Base-by-base conservation (phyloP, 805 yeast genomes). In the Yarrowia hollandica region DNA sequence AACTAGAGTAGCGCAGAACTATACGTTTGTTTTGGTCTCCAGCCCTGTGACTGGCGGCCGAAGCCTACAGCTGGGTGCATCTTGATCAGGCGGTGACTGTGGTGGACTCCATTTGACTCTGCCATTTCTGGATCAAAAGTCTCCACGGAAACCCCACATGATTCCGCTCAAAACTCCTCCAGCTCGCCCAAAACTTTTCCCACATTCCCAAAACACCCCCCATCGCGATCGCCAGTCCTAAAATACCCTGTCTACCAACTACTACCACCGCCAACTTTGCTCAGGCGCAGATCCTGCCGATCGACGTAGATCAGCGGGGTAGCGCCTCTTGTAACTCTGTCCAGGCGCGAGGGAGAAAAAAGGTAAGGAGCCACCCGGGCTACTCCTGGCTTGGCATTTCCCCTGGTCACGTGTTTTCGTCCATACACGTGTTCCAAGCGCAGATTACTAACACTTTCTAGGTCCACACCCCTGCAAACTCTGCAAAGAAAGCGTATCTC, bases 1-100 rank as follows among this genome's bases (percentile, higher is more conserved):
- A n/a, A n/a, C n/a, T 41, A 26, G 48, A 41, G 48, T 41, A 25
- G 48, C 18, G 48, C 48, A 41, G 33, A 26, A 41, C 48, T 41
- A 18, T 41, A 41, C 33, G 15, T 9, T 41, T 25, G 48, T 26
- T 23, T 9, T 2, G n/a, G 11, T 22, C 16, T 41, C 44, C 44
- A 39, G 30, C 44, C 44, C 28, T 23, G 30, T 6, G 9, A 9
- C 19, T 3, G 1, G n/a, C 33, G 1, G 3, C 2, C 2, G 25
- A 12, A 11, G 15, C 8, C 46, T 11, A 15, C 16, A 15, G 21
- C 1, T 8, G 8, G 22, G 7, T 22, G 14, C 44, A 14, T 15
- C 21, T 11, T 12, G 7, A 5, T 5, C 30, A 5, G 9, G 5
- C 4, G 31, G 16, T 11, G 5, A 3, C 15, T 5, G 1, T 3